Conservation (phyloP, 305 asterid species). For the Solanum hybrid region DNA sequence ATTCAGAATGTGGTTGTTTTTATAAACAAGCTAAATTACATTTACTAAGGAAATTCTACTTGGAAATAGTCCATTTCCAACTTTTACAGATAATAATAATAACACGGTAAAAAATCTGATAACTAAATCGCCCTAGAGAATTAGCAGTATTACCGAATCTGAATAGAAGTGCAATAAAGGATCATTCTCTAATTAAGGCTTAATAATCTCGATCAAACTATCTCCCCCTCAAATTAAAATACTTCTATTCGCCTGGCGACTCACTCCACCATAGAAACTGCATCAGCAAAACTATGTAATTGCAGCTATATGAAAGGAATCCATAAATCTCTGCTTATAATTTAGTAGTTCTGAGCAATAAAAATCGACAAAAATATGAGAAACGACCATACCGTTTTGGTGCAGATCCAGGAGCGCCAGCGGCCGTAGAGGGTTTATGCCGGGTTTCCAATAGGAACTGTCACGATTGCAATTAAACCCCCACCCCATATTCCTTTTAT, state of each 20-base stretch:
- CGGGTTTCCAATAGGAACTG: background rate
- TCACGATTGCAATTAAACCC: background rate
- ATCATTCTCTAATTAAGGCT: background rate
- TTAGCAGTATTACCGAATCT: too few relatives aligned
- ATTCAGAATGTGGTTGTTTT: background rate
- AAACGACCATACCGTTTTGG: background rate
- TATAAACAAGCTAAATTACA: background rate
- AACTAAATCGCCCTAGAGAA: background rate
- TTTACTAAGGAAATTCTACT: background rate
- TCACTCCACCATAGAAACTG: background rate
- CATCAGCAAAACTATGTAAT: background rate
- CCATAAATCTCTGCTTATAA: background rate
- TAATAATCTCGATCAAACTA: background rate
- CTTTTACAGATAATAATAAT: background rate
- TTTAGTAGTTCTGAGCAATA: background rate
- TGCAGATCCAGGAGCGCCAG: background rate
- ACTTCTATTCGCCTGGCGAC: background rate
- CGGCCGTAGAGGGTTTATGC: background rate
- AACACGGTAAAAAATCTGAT: background rate
- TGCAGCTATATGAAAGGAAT: background rate
- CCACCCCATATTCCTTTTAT: background rate
- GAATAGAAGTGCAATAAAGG: too few relatives aligned
- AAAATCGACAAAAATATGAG: background rate
- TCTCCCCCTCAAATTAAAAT: background rate
- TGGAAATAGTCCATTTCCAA: background rate